These are phyloP conservation scores for Malassezia brasiliensis DNA, from an alignment of 1,284 basidiomycete species.

Conservation along the genomic window DNA sequence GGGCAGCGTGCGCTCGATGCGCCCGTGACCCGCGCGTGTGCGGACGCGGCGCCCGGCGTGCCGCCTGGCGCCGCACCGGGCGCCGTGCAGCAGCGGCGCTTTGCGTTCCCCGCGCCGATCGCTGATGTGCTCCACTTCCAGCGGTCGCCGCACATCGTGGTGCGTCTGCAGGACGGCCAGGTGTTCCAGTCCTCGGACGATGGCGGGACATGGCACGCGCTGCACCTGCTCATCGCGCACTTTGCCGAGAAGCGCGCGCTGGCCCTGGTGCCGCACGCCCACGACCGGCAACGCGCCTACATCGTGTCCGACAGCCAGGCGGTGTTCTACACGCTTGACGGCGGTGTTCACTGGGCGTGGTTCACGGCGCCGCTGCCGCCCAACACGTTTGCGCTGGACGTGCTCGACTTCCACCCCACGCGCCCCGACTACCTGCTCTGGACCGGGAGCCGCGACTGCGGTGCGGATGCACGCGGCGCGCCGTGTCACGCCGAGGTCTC, in stretches of 20 bases:
- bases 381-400: conserved; percentile 66
- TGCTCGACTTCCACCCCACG: conserved; percentile 77
- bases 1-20: conserved; percentile 62
- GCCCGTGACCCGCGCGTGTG: conserved; percentile 64
- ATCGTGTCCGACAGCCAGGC: conserved; percentile 64
- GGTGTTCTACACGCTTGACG: conserved; percentile 70
- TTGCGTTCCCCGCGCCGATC: conserved; percentile 63
- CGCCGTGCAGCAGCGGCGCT: conserved; percentile 49
- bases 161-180: conserved; percentile 64
- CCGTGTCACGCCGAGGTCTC: conserved; percentile 37
- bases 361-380: conserved; percentile 60
- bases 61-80: conserved; percentile 22
- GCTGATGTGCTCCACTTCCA: conserved; percentile 72
- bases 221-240: conserved; percentile 17
- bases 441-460: conserved; percentile 69
- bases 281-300: conserved; percentile 71
- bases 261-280: conserved; percentile 74
- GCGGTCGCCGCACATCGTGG: conserved; percentile 63
- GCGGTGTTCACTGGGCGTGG: conserved; percentile 64
- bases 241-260: conserved; percentile 55
- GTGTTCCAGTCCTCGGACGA: conserved; percentile 92
- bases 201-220: conserved; percentile 75
- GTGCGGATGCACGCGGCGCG: conserved; percentile 34
- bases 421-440: conserved; percentile 77
- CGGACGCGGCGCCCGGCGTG: conserved; percentile 45